Evolutionary conservation across 495 filamentous ascomycete species (phyloP), one percentile per base, ranked within the genome.

Genomic region (Penicillium subrubescens): DNA sequence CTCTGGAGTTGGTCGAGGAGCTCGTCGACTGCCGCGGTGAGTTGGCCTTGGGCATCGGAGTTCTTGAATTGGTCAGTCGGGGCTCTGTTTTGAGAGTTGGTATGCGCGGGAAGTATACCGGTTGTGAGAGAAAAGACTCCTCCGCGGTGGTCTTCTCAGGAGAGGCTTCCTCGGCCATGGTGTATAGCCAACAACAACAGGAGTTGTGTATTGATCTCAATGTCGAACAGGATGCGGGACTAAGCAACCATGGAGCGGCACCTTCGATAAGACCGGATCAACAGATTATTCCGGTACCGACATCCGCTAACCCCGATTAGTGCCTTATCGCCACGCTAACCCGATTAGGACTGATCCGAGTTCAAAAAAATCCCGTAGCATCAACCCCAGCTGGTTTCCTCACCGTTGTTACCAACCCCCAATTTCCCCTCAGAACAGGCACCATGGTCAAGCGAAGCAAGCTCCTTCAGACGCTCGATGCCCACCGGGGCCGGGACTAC

Each of bases 11-110:
- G 88, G 70, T 93, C 89, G 11, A 99, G 82, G 14, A 97, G 85
- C 19, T 95, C 91, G 69, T 97, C 93, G 3, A 97, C 87, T 0
- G 90, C 90, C 3, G 85, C 88, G 4, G 88, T 87, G 51, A 96
- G 73, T 69, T 81, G 87, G 68, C 92, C 90, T 48, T 86, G 85
- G 17, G 83, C 71, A 43, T 76, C 76, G 29, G 78, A 63, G 63
- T 73, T 72, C 76, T 79, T 51, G 34, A 10, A 46, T 54, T 55
- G 43, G 48, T 70, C 37, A 71, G 66, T 35, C 31, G 23, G 33
- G 17, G 43, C 23, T 7, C 1, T 31, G 15, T 33, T 14, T 44
- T 34, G 8, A 19, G 43, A 34, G 41, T 68, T 37, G 65, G 62
- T 23, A 35, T 17, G 44, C 17, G 33, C 15, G 14, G n/a, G 15